These are phyloP conservation scores for Candida glucosophila DNA, from an alignment of 1,139 yeast species.

Conservation along the genomic window DNA sequence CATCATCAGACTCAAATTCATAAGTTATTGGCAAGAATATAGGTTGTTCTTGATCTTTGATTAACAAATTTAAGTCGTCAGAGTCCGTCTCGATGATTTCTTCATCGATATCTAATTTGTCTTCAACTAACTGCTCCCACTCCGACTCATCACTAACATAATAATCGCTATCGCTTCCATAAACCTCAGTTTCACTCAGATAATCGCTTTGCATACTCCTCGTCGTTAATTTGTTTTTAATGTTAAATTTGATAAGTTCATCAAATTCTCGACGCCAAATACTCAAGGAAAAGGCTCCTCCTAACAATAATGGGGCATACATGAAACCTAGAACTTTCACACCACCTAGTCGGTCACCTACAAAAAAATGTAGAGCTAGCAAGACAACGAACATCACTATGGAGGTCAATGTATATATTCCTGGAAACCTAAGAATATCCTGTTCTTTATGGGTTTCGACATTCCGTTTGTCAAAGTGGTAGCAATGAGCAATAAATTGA, in stretches of 20 bases:
- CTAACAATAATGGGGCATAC: too few species aligned
- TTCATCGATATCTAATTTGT: constrained; percentile 10
- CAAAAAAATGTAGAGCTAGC: too few species aligned
- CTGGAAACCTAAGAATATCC: too few species aligned
- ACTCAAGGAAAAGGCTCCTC: too few species aligned
- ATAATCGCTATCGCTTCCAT: constrained; percentile 8
- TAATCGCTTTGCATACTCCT: too few species aligned
- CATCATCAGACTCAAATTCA: constrained; percentile 16
- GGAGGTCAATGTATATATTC: constrained; percentile 38
- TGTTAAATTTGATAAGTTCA: too few species aligned
- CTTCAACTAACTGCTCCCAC: constrained; percentile 15
- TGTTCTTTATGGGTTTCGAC: too few species aligned
- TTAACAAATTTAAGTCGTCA: constrained; percentile 5
- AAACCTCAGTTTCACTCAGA: too few species aligned
- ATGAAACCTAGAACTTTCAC: too few species aligned
- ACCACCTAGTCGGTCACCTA: too few species aligned
- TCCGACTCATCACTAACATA: constrained; percentile 12
- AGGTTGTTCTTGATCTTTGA: constrained; percentile 4
- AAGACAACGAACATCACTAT: constrained; percentile 39
- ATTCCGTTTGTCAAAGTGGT: constrained; percentile 39
- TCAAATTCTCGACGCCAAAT: too few species aligned
- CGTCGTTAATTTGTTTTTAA: too few species aligned
- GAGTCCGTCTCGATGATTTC: constrained; percentile 8
- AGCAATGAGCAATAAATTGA: constrained; percentile 36
- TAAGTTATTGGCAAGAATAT: constrained; percentile 6